Percentiles rank a stretch among this genome's conserved stretches.
phyloP scores from a whole-genome alignment of 2,329 filamentous ascomycete genomes.

The Stachybotrys elegans region DNA sequence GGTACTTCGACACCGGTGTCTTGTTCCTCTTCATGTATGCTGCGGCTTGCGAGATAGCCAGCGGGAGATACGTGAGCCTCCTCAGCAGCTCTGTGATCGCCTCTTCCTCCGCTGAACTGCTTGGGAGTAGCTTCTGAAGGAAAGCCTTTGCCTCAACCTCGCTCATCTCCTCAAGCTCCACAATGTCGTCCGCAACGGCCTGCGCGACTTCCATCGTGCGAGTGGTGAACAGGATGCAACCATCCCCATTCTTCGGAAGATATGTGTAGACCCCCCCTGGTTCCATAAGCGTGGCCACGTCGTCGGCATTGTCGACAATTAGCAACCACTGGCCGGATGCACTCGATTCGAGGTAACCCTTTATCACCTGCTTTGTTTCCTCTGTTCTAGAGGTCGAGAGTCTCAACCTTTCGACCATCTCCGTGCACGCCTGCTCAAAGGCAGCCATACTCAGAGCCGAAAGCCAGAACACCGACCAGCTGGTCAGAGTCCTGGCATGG shows the following conservation, averaged over 20 bases:
- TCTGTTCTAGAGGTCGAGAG: constrained; percentile 38
- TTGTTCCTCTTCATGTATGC: constrained; percentile 31
- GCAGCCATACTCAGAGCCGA: constrained; percentile 30
- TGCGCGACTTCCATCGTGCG: constrained; percentile 19
- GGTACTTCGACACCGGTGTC: constrained; percentile 22
- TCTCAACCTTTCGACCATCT: constrained; percentile 24
- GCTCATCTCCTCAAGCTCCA: constrained; percentile 24
- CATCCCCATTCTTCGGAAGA: constrained; percentile 26
- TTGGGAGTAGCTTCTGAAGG: constrained; percentile 20
- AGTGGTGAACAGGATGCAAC: constrained; percentile 31
- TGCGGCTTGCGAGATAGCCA: constrained; percentile 32
- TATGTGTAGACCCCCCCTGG: constrained; percentile 17
- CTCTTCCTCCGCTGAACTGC: constrained; percentile 6
- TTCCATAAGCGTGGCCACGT: constrained; percentile 18
- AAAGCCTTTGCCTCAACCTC: constrained; percentile 18
- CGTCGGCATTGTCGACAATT: constrained; percentile 37
- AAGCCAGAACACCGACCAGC: constrained; percentile 42
- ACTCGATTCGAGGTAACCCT: constrained; percentile 24
- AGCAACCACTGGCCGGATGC: constrained; percentile 30
- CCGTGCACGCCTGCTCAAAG: constrained; percentile 32
- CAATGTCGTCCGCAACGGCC: constrained; percentile 16
- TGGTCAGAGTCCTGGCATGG: too few species aligned
- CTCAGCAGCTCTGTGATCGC: constrained; percentile 15
- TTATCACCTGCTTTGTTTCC: constrained; percentile 57
- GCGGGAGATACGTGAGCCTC: constrained; percentile 27